Conservation (phyloP, 805 yeast species). For the Candida berthetii region DNA sequence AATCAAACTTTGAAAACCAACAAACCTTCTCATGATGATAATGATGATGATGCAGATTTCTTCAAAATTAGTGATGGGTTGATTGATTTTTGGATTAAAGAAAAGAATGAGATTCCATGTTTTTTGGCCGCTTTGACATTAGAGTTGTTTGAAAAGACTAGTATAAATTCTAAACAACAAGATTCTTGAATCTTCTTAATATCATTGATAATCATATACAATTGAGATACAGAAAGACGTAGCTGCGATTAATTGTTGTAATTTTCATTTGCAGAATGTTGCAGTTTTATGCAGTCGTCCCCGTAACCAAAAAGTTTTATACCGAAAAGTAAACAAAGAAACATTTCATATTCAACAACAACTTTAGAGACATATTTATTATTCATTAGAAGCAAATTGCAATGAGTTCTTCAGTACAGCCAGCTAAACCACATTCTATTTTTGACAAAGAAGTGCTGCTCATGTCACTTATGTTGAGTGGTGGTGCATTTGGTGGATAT, state of each 20-base stretch:
- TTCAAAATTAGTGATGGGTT: constrained; percentile 40
- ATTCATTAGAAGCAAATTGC: no score
- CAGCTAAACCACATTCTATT: background rate
- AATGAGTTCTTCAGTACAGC: background rate
- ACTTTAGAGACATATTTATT: no score
- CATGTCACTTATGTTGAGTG: constrained; percentile 26
- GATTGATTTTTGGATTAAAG: constrained; percentile 60
- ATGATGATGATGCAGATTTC: constrained; percentile 15
- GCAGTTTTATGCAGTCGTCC: no score
- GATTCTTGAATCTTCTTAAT: no score
- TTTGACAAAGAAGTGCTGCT: constrained; percentile 18
- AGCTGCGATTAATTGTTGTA: no score
- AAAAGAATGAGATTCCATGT: constrained; percentile 68
- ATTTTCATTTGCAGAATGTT: no score
- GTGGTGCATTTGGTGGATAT: constrained; percentile 35
- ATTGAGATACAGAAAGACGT: no score
- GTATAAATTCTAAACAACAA: background rate
- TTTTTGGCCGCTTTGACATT: constrained; percentile 71
- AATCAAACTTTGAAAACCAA: constrained; percentile 49
- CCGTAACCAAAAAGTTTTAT: no score
- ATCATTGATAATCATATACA: no score
- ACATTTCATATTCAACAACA: no score
- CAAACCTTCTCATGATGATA: constrained; percentile 21
- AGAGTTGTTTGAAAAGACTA: constrained; percentile 47
- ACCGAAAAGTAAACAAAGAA: no score